A percentile compares a stretch with the other conserved stretches of the same genome.
phyloP scores from a whole-genome alignment of 345 rosid species.

The Ceriops decandra region DNA sequence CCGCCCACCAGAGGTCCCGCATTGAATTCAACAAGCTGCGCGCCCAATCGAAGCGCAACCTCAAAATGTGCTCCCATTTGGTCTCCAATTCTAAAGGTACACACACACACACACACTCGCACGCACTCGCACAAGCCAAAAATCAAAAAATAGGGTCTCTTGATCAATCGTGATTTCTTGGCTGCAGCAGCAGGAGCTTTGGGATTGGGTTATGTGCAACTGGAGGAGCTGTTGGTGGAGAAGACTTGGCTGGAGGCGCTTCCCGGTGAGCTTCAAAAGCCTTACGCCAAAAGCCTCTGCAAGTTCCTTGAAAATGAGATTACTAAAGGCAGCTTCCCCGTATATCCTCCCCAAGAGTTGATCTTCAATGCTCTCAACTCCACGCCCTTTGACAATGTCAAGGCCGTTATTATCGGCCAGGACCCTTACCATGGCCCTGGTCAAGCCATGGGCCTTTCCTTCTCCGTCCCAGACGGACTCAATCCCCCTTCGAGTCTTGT shows the following conservation, averaged over 20 bases:
- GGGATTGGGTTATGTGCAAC: constrained; percentile 47
- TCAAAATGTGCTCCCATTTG: constrained; percentile 55
- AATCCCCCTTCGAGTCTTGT: constrained; percentile 79
- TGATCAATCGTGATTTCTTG: neutral
- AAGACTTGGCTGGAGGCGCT: constrained; percentile 70
- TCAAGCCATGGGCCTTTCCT: constrained; percentile 97
- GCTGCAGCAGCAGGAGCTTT: constrained; percentile 14
- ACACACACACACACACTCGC: neutral
- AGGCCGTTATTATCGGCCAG: constrained; percentile 90
- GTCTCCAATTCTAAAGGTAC: constrained; percentile 54
- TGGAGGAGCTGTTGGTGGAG: constrained; percentile 85
- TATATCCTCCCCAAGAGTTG: constrained; percentile 77
- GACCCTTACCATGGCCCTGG: constrained; percentile 98
- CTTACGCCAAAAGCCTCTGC: constrained; percentile 56
- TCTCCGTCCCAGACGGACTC: constrained; percentile 81
- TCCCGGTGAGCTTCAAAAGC: constrained; percentile 61
- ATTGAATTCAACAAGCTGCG: constrained; percentile 54
- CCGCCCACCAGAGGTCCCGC: constrained; percentile 51
- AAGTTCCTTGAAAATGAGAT: constrained; percentile 60
- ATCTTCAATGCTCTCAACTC: constrained; percentile 81
- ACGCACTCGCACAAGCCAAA: no score
- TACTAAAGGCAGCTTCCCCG: constrained; percentile 18
- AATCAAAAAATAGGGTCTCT: neutral
- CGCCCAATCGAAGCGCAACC: constrained; percentile 67
- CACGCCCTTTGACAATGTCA: constrained; percentile 68